phyloP scores from a whole-genome alignment of 176 grass and related monocot species.

The Chrysopogon serrulatus region DNA sequence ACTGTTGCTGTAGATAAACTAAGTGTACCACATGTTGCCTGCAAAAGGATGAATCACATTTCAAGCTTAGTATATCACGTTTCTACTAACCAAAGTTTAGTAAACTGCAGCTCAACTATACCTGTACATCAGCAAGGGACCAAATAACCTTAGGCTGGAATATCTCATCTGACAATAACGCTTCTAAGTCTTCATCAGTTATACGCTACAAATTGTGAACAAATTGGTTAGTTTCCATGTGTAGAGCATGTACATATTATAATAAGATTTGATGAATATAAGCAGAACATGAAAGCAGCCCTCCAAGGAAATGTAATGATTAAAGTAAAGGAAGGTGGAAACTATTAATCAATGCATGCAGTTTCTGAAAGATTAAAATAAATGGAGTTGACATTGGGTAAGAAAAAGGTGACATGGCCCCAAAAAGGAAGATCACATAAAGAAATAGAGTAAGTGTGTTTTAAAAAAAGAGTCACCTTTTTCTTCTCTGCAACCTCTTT shows the following conservation, averaged over 20 bases:
- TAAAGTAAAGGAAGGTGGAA: neutral
- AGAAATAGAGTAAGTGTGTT: neutral
- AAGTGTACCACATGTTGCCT: conserved; percentile 95
- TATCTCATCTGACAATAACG: conserved; percentile 89
- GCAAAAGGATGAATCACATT: neutral
- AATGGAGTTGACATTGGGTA: neutral
- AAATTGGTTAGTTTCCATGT: conserved; percentile 1
- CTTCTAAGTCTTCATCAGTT: conserved; percentile 88
- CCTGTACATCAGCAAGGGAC: conserved; percentile 88
- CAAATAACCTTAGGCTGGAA: conserved; percentile 90
- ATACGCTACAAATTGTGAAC: conserved; percentile 45
- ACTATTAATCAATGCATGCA: neutral
- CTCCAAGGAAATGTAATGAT: neutral
- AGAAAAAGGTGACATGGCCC: neutral
- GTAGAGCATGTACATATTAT: neutral
- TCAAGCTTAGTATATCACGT: neutral
- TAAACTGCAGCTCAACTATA: conserved; percentile 15
- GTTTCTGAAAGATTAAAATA: neutral
- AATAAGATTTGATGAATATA: neutral
- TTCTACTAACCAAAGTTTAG: neutral
- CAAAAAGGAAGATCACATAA: neutral
- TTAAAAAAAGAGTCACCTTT: conserved; percentile 46
- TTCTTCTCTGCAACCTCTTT: conserved; percentile 90
- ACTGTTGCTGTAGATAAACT: conserved; percentile 85
- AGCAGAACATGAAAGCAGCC: neutral